These are phyloP conservation scores for Exutisphaerella laricina DNA, from an alignment of 2,329 filamentous ascomycete genomes.

Conservation along the genomic window DNA sequence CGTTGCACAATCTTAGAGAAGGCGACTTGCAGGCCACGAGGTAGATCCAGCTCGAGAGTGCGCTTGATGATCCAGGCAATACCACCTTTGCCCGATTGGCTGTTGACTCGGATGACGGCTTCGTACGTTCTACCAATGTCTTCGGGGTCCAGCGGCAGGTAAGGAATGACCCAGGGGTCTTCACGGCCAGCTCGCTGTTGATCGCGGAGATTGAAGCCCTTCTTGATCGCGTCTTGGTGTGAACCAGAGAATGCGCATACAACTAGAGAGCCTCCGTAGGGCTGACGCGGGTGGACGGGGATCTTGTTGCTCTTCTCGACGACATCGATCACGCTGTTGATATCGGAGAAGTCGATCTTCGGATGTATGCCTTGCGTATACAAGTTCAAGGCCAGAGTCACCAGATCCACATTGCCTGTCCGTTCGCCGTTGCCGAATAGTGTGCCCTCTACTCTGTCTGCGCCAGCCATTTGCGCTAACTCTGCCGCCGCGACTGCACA, in stretches of 20 bases:
- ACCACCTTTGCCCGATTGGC: constrained; percentile 90
- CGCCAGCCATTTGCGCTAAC: constrained; percentile 92
- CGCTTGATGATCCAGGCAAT: constrained; percentile 90
- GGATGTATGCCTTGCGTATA: constrained; percentile 90
- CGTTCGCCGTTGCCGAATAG: constrained; percentile 93
- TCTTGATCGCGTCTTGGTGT: constrained; percentile 96
- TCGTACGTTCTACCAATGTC: constrained; percentile 98
- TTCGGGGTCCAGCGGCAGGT: constrained; percentile 84
- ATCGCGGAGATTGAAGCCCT: constrained; percentile 69
- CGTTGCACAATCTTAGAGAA: constrained; percentile 84
- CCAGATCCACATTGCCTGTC: constrained; percentile 91
- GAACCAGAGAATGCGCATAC: constrained; percentile 86
- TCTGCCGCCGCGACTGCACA: constrained; percentile 87
- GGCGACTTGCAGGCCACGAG: constrained; percentile 83
- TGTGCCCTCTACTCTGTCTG: constrained; percentile 88
- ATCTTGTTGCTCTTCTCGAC: constrained; percentile 95
- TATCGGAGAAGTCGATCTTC: constrained; percentile 84
- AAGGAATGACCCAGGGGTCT: constrained; percentile 76
- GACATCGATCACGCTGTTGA: constrained; percentile 76
- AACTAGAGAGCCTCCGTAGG: constrained; percentile 88
- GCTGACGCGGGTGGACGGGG: constrained; percentile 79
- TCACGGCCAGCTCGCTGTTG: constrained; percentile 54
- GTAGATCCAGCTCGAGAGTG: constrained; percentile 83
- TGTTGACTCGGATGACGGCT: constrained; percentile 96
- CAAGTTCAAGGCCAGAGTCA: constrained; percentile 86